Percentiles rank a stretch among this genome's conserved stretches.
Conservation (phyloP, 1,284 basidiomycete species). For the Cystobasidium slooffiae region DNA sequence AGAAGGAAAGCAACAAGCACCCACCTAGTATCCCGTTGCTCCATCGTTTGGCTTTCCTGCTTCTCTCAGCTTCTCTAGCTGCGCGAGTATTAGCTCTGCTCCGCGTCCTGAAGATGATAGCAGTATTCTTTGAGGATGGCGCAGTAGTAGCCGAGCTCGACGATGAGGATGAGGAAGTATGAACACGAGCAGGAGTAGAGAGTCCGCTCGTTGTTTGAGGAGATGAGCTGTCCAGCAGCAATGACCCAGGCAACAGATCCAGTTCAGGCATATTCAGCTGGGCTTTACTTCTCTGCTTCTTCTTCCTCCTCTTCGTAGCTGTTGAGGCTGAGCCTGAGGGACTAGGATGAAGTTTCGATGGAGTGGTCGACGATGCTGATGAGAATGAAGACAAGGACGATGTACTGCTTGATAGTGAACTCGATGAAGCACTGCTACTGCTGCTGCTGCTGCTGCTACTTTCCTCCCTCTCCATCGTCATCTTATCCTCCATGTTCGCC, state of each 20-base stretch:
- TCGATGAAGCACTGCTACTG: slow-evolving; percentile 6
- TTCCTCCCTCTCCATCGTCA: background rate
- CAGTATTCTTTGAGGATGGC: background rate
- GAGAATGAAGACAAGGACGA: background rate
- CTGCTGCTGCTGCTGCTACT: background rate
- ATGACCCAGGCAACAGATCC: slow-evolving; percentile 10
- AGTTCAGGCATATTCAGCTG: slow-evolving; percentile 3
- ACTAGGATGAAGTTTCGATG: background rate
- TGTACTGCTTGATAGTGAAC: slow-evolving; percentile 8
- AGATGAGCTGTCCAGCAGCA: background rate
- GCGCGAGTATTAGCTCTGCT: slow-evolving; percentile 14
- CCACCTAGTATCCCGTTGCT: slow-evolving; percentile 28
- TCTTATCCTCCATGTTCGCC: slow-evolving; percentile 9
- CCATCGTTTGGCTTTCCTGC: slow-evolving; percentile 16
- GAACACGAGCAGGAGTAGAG: background rate
- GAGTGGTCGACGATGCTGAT: background rate
- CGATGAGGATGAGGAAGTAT: background rate
- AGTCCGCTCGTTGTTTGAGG: background rate
- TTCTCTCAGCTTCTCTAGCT: slow-evolving; percentile 15
- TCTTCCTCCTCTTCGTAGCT: background rate
- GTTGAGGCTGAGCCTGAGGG: background rate
- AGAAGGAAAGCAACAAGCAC: too few relatives aligned
- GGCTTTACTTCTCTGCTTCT: slow-evolving; percentile 1
- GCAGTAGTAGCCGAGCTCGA: background rate
- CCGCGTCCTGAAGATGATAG: background rate